phyloP scores from a whole-genome alignment of 2,329 filamentous ascomycete species.

The Paradendryphiella salina region DNA sequence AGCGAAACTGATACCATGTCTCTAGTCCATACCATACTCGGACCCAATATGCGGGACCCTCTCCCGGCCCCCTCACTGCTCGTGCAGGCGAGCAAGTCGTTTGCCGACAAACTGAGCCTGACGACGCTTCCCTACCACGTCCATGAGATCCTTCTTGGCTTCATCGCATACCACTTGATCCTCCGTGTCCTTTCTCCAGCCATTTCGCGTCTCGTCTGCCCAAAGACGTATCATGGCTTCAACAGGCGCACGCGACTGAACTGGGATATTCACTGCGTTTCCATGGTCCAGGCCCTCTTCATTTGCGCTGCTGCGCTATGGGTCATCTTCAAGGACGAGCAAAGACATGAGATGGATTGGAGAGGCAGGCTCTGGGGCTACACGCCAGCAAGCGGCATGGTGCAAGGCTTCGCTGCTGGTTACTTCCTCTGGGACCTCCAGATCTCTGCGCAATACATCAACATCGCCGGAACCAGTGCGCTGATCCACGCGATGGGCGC shows the following conservation, averaged over 20 bases:
- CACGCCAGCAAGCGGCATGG: conserved; percentile 70
- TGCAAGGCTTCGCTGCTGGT: conserved; percentile 74
- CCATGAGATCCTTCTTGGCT: conserved; percentile 72
- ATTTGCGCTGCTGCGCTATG: conserved; percentile 73
- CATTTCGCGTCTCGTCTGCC: conserved; percentile 64
- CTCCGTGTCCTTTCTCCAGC: conserved; percentile 68
- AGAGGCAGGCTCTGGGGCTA: conserved; percentile 77
- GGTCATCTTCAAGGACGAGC: conserved; percentile 67
- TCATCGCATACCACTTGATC: conserved; percentile 69
- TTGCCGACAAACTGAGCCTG: conserved; percentile 64
- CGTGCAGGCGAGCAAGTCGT: conserved; percentile 61
- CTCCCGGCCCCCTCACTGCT: conserved; percentile 65
- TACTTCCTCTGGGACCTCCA: conserved; percentile 84
- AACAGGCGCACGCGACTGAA: conserved; percentile 68
- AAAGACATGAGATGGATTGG: conserved; percentile 68
- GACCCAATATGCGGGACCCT: conserved; percentile 67
- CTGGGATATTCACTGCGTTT: conserved; percentile 88
- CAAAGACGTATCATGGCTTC: conserved; percentile 64
- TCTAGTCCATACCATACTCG: conserved; percentile 20
- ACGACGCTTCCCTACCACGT: conserved; percentile 73
- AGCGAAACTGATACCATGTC: conserved; percentile 24
- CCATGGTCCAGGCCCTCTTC: conserved; percentile 71
- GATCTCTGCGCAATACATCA: conserved; percentile 67
- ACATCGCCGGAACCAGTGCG: conserved; percentile 73
- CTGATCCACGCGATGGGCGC: conserved; percentile 76